Evolutionary conservation across 2,329 filamentous ascomycete species (phyloP), one percentile per base, ranked within the genome.

Genomic region (Orbilia blumenaviensis): DNA sequence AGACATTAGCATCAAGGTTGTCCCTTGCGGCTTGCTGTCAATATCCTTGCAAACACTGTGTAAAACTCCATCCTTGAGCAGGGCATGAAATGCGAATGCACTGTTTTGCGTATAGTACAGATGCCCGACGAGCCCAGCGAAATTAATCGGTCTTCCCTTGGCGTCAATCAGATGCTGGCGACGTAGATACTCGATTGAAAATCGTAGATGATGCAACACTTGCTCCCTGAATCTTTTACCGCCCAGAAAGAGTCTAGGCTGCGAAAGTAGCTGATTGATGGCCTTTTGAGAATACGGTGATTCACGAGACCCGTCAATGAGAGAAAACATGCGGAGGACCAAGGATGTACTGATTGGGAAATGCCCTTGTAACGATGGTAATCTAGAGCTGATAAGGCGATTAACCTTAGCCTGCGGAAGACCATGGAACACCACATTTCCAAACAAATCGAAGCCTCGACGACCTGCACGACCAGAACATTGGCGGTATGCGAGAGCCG

Each of bases 121-220:
- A 82, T 93, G 91, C 0, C 88, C 88, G 0, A 93, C 87, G 2
- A 89, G 85, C 0, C 89, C 88, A 0, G 91, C 88, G 80, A 94
- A 92, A 81, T 94, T 92, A 10, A 93, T 83, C 0, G 92, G 91
- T 0, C 82, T 84, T 50, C 91, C 92, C 0, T 83, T 81, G 0
- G 84, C 81, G 2, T 87, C 88, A 7, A 94, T 84, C 0, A 94
- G 86, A 46, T 87, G 84, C 78, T 93, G 89, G 36, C 90, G 85
- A 18, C 91, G 87, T 0, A 94, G 85, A 79, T 93, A 94, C 78
- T 94, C 91, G 48, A 94, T 91, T 0, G 91, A 93, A 81, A 94
- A 94, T 2, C 92, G 87, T 5, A 94, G 82, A 80, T 94, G 91
- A 81, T 94, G 91, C 61, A 91, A 86, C 0, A 93, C 88, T 1